Evolutionary conservation across 768 basidiomycete species (phyloP).

Genomic region (Tylopilus sp.): DNA sequence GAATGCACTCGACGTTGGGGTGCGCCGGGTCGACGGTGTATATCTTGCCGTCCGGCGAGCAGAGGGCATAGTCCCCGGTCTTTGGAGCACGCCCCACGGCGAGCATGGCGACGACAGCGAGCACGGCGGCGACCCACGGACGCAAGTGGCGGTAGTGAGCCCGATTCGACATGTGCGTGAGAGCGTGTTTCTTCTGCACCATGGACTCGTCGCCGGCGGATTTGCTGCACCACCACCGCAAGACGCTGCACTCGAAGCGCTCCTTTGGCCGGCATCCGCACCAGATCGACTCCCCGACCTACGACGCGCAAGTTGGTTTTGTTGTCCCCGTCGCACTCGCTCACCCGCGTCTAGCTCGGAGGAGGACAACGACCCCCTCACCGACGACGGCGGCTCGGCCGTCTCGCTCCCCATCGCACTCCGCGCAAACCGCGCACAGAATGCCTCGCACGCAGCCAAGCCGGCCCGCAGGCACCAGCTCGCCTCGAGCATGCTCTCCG

Average conservation of each 20-base stretch:
- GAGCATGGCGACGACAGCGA: slow-evolving; percentile 9
- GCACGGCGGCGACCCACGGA: not conserved
- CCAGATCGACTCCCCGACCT: slow-evolving; percentile 66
- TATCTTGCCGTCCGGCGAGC: slow-evolving; percentile 48
- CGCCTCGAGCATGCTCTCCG: slow-evolving; percentile 53
- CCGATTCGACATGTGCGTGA: not conserved
- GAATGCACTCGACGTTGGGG: slow-evolving; percentile 60
- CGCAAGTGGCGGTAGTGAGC: not conserved
- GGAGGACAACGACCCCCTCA: slow-evolving; percentile 85
- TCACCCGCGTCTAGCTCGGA: slow-evolving; percentile 54
- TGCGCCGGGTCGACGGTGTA: slow-evolving; percentile 63
- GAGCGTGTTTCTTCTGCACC: not conserved
- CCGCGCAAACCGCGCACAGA: slow-evolving; percentile 24
- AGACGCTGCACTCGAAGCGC: slow-evolving; percentile 45
- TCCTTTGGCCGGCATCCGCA: slow-evolving; percentile 70
- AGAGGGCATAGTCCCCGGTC: slow-evolving; percentile 49
- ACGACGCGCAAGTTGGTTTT: slow-evolving; percentile 59
- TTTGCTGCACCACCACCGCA: slow-evolving; percentile 31
- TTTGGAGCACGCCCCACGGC: not conserved
- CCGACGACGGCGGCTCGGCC: slow-evolving; percentile 65
- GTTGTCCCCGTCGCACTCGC: not conserved
- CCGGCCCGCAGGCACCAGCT: slow-evolving; percentile 47
- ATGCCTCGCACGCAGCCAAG: slow-evolving; percentile 24
- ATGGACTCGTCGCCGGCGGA: slow-evolving; percentile 24
- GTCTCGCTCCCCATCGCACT: slow-evolving; percentile 41